Conservation (phyloP, 345 rosid genomes). For the Lenwebbia sp. region DNA sequence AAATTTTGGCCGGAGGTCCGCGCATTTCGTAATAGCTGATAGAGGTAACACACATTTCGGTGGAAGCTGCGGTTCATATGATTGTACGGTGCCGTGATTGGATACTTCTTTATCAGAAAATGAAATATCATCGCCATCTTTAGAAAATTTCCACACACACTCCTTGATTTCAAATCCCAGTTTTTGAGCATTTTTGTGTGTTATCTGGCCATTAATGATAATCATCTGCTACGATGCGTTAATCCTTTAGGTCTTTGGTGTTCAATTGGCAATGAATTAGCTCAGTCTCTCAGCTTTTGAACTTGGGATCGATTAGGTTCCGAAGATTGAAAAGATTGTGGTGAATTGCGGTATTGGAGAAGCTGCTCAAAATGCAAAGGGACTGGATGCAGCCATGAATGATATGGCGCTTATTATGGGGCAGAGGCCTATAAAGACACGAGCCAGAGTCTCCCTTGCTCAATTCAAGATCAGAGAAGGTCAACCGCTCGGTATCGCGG, state of each 20-base stretch:
- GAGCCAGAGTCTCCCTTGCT: constrained; percentile 69
- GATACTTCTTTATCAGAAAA: background rate
- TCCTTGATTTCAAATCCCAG: background rate
- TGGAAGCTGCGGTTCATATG: background rate
- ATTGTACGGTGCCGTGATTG: background rate
- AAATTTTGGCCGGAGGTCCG: background rate
- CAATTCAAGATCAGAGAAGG: constrained; percentile 92
- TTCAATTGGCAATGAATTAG: background rate
- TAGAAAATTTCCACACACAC: background rate
- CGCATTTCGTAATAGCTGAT: background rate
- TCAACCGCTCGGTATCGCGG: constrained; percentile 82
- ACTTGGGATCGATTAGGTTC: constrained; percentile 35
- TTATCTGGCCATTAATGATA: background rate
- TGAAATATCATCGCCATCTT: background rate
- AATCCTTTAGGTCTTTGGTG: background rate
- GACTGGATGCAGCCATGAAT: constrained; percentile 75
- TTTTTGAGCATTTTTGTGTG: background rate
- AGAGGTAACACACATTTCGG: background rate
- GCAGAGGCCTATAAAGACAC: constrained; percentile 79
- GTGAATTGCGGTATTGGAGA: constrained; percentile 98
- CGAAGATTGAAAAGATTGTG: constrained; percentile 72
- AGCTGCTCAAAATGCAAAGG: constrained; percentile 84
- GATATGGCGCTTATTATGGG: constrained; percentile 79
- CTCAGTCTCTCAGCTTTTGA: background rate
- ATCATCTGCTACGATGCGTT: background rate